These are phyloP conservation scores for Alternaria sp. DNA, from an alignment of 2,329 filamentous ascomycete genomes.

Conservation along the genomic window DNA sequence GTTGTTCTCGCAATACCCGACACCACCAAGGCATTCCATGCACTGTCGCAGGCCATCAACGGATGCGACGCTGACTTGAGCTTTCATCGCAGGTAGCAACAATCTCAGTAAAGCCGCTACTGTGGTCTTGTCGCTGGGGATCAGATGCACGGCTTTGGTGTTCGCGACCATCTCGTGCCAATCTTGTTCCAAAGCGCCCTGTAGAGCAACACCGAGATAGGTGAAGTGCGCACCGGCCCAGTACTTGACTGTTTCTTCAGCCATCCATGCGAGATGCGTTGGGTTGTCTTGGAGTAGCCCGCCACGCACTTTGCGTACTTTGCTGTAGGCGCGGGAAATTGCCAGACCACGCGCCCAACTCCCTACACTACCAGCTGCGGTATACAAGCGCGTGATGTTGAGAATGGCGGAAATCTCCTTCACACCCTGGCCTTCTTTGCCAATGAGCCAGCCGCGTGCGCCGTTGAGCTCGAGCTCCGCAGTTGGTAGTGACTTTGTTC, in stretches of 20 bases:
- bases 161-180: conserved; percentile 31
- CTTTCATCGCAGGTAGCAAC: conserved; percentile 36
- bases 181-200: conserved; percentile 62
- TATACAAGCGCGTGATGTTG: conserved; percentile 69
- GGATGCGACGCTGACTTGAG: conserved; percentile 32
- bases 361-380: conserved; percentile 60
- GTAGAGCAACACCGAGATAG: conserved; percentile 61
- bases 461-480: conserved; percentile 68
- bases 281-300: conserved; percentile 59
- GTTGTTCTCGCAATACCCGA: conserved; percentile 69
- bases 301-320: conserved; percentile 61
- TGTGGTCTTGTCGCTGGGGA: conserved; percentile 26
- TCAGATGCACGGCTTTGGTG: conserved; percentile 26
- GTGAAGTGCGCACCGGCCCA: conserved; percentile 63
- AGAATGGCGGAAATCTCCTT: conserved; percentile 72
- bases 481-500: conserved; percentile 72
- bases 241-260: conserved; percentile 63
- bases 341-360: conserved; percentile 64
- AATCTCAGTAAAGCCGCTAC: conserved; percentile 27
- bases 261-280: conserved; percentile 65
- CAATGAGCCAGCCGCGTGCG: conserved; percentile 63
- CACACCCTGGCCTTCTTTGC: conserved; percentile 69
- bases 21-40: conserved; percentile 71
- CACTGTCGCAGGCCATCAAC: conserved; percentile 59
- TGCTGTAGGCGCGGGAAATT: conserved; percentile 64